Conservation (phyloP, 495 filamentous ascomycete genomes). For the Lepraria neglecta region DNA sequence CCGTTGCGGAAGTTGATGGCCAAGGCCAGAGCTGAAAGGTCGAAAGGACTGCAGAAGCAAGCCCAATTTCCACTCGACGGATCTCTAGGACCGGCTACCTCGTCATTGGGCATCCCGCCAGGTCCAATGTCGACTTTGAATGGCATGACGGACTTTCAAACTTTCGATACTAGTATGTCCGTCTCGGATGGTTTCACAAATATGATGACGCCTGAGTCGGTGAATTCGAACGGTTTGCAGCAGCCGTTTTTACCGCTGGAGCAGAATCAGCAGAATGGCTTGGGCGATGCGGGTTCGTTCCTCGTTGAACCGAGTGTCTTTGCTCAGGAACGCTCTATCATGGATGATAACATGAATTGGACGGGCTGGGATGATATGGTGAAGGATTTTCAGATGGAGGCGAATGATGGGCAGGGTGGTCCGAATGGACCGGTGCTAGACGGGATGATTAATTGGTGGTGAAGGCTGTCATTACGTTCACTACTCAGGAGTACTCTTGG, state of each 20-base stretch:
- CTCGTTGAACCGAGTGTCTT: slow-evolving; percentile 11
- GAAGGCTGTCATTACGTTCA: background rate
- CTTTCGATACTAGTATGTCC: slow-evolving; percentile 12
- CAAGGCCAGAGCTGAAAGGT: slow-evolving; percentile 43
- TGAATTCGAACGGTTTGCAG: slow-evolving; percentile 3
- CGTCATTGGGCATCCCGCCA: slow-evolving; percentile 12
- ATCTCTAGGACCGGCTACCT: slow-evolving; percentile 21
- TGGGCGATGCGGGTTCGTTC: slow-evolving; percentile 12
- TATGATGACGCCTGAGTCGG: slow-evolving; percentile 4
- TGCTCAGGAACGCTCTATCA: slow-evolving; percentile 13
- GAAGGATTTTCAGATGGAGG: slow-evolving; percentile 27
- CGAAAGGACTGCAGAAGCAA: slow-evolving; percentile 33
- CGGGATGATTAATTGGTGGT: slow-evolving; percentile 25
- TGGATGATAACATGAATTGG: slow-evolving; percentile 26
- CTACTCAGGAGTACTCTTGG: background rate
- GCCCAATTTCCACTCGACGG: slow-evolving; percentile 28
- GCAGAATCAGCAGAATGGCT: background rate
- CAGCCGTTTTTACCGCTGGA: slow-evolving; percentile 2
- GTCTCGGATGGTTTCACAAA: slow-evolving; percentile 7
- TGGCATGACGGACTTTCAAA: slow-evolving; percentile 7
- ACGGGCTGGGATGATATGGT: slow-evolving; percentile 31
- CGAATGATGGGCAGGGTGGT: slow-evolving; percentile 7
- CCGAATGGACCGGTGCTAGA: slow-evolving; percentile 14
- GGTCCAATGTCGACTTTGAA: slow-evolving; percentile 21
- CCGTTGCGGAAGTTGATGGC: slow-evolving; percentile 48